These are phyloP conservation scores for Hysterium pulicare DNA, from an alignment of 2,329 filamentous ascomycete genomes.

Conservation along the genomic window DNA sequence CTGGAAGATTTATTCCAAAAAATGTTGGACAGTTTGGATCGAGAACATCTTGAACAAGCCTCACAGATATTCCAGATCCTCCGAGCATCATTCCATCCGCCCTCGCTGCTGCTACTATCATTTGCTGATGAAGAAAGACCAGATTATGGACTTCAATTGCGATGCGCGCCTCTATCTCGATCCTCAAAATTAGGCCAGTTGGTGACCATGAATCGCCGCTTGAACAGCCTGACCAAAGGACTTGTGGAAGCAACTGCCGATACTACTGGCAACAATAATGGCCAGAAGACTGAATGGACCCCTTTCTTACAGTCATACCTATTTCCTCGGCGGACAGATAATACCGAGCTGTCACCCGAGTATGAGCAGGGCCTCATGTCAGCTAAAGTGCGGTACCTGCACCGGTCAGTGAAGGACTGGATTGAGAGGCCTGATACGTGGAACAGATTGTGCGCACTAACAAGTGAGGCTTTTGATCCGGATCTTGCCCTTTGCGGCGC, in stretches of 20 bases:
- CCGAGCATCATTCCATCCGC: not conserved
- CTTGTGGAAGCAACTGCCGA: not conserved
- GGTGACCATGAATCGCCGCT: not conserved
- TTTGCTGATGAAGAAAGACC: not conserved
- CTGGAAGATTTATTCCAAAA: not conserved
- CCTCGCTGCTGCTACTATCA: not conserved
- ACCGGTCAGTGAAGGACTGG: not conserved
- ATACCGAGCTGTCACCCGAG: not conserved
- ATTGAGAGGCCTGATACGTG: not conserved
- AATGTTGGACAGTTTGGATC: not conserved
- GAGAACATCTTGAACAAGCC: not conserved
- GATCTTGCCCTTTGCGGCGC: not conserved
- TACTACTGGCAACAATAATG: not conserved
- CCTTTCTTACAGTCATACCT: not conserved
- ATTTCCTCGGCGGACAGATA: not conserved
- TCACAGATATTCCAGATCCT: not conserved
- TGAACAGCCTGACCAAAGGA: not conserved
- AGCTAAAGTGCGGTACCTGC: not conserved
- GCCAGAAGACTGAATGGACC: no score
- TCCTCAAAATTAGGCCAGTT: not conserved
- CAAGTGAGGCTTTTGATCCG: not conserved
- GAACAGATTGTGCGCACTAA: not conserved
- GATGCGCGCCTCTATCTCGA: not conserved
- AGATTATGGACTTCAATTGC: not conserved
- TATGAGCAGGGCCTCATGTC: not conserved